These are phyloP conservation scores for Olyra latifolia DNA, from an alignment of 176 grass and related monocot species.

Conservation along the genomic window DNA sequence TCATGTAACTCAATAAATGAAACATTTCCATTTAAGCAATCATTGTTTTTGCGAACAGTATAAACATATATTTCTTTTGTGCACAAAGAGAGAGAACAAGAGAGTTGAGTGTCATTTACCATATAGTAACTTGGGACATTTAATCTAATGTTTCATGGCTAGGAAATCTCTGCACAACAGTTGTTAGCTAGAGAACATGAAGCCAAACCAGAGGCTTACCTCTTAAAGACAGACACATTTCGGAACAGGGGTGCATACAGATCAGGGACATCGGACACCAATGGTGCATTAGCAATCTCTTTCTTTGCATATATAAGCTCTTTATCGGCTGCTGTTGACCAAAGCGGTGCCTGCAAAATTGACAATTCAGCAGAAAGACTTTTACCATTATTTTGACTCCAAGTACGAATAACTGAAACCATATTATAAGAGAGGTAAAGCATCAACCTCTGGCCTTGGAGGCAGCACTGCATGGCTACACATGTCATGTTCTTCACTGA, in stretches of 20 bases:
- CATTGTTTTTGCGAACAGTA: neutral
- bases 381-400: neutral
- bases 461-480: neutral
- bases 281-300: constrained; percentile 51
- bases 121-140: neutral
- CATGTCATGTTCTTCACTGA: constrained; percentile 19
- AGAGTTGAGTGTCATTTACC: neutral
- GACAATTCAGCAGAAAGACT: constrained; percentile 2
- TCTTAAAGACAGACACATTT: constrained; percentile 73
- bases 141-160: neutral
- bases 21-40: neutral
- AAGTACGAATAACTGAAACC: neutral
- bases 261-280: constrained; percentile 53
- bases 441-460: constrained; percentile 43
- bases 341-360: constrained; percentile 51
- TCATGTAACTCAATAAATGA: neutral
- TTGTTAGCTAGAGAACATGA: constrained; percentile 5
- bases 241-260: constrained; percentile 63
- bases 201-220: constrained; percentile 36
- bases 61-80: neutral
- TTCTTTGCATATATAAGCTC: constrained; percentile 79
- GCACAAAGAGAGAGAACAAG: neutral
- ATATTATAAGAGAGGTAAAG: constrained; percentile 2
- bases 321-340: constrained; percentile 61
- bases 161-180: neutral